Conservation (phyloP, 257 asterid species). For the Primulina eburnea region DNA sequence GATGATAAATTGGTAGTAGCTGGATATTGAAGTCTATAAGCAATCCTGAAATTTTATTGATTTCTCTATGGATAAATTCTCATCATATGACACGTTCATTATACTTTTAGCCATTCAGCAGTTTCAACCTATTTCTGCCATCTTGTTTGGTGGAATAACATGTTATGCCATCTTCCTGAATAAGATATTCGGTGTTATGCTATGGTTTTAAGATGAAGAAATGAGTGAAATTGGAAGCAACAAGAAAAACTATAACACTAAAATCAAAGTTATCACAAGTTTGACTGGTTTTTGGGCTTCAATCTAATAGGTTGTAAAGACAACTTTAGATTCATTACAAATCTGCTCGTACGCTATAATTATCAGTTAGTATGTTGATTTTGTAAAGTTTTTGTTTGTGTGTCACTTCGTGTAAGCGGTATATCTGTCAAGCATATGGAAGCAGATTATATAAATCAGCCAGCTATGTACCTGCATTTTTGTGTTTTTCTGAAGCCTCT, state of each 20-base stretch:
- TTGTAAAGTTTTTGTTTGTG: no score
- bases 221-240: background rate
- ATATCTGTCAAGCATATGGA: background rate
- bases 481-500: background rate
- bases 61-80: background rate
- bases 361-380: no score
- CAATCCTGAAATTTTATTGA: background rate
- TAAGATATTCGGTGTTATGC: background rate
- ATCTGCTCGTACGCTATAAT: background rate
- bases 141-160: background rate
- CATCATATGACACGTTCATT: background rate
- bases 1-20: background rate
- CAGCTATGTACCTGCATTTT: background rate
- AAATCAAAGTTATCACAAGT: background rate
- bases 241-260: background rate
- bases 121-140: no score
- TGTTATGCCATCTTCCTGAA: background rate
- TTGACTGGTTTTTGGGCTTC: background rate
- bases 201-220: no score
- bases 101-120: no score
- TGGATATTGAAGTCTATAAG: background rate
- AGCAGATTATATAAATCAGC: background rate
- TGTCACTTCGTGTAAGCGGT: background rate
- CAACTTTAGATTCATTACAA: background rate
- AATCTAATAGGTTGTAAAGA: background rate